Evolutionary conservation across 805 yeast genomes (phyloP).

Genomic region (Saccharomyces paradoxus): DNA sequence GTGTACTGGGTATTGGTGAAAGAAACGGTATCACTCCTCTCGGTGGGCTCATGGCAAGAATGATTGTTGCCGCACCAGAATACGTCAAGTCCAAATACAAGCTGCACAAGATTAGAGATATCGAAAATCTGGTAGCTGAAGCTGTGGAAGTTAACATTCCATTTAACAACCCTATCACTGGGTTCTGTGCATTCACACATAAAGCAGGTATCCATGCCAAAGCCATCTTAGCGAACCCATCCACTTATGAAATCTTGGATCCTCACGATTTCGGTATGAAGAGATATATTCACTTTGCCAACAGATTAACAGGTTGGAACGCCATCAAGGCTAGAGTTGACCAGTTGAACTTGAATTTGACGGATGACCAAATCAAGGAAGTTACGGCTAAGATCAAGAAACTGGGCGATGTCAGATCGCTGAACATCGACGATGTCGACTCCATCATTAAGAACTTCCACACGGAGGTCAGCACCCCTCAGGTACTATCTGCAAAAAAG

Average conservation of each 20-base stretch:
- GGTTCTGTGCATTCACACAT: conserved; percentile 98
- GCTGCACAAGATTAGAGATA: conserved; percentile 88
- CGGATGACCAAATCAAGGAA: conserved; percentile 91
- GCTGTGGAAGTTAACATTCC: conserved; percentile 96
- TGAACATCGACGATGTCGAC: conserved; percentile 95
- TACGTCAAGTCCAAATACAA: conserved; percentile 91
- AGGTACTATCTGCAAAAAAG: conserved; percentile 27
- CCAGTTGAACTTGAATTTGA: conserved; percentile 80
- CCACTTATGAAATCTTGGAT: conserved; percentile 93
- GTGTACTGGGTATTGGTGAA: conserved; percentile 97
- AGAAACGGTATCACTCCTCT: conserved; percentile 96
- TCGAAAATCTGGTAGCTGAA: conserved; percentile 93
- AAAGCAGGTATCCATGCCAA: conserved; percentile 99
- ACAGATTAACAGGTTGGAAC: conserved; percentile 97
- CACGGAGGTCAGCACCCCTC: conserved; percentile 59
- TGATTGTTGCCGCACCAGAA: conserved; percentile 97
- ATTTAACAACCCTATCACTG: conserved; percentile 96
- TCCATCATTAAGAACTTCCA: conserved; percentile 92
- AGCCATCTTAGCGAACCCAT: conserved; percentile 96
- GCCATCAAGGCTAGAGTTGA: conserved; percentile 97
- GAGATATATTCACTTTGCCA: conserved; percentile 95
- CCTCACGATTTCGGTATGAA: conserved; percentile 94
- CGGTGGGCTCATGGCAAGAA: conserved; percentile 97
- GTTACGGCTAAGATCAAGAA: conserved; percentile 88
- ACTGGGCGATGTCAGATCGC: conserved; percentile 89